A percentile compares a stretch with the other conserved stretches of the same genome.
phyloP scores from a whole-genome alignment of 2,329 filamentous ascomycete species.

The Fusarium nelsonii region DNA sequence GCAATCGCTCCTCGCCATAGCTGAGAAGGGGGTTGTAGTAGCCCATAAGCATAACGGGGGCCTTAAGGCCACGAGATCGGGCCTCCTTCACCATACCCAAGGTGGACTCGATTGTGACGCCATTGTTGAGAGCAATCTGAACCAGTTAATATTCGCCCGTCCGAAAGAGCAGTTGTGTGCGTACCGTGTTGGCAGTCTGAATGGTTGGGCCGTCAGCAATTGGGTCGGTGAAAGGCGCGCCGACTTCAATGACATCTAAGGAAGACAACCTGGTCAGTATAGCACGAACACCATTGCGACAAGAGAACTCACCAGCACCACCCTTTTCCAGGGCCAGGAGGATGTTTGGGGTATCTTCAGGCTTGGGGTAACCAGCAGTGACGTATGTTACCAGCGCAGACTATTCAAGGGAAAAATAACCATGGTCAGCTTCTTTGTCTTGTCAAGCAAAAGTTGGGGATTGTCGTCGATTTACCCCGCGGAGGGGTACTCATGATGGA shows the following conservation, averaged over 20 bases:
- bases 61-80: constrained; percentile 79
- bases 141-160: constrained; percentile 36
- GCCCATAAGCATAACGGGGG: constrained; percentile 94
- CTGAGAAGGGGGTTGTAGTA: constrained; percentile 98
- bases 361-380: constrained; percentile 89
- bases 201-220: constrained; percentile 98
- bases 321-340: constrained; percentile 92
- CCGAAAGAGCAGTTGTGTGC: constrained; percentile 37
- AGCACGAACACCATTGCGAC: constrained; percentile 12
- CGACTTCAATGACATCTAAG: constrained; percentile 90
- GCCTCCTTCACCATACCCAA: constrained; percentile 88
- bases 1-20: constrained; percentile 91
- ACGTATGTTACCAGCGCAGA: constrained; percentile 94
- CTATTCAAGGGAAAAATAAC: constrained; percentile 56
- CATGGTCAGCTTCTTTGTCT: constrained; percentile 40
- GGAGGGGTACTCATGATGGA: constrained; percentile 46
- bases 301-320: constrained; percentile 77
- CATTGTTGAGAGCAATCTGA: constrained; percentile 82
- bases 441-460: constrained; percentile 3
- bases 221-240: constrained; percentile 96
- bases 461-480: constrained; percentile 42
- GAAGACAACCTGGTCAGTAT: constrained; percentile 20
- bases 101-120: constrained; percentile 83
- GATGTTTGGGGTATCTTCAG: constrained; percentile 85
- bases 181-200: constrained; percentile 90